Conservation (phyloP, 73 alveolate genomes). For the Paramecium sexaurelia region DNA sequence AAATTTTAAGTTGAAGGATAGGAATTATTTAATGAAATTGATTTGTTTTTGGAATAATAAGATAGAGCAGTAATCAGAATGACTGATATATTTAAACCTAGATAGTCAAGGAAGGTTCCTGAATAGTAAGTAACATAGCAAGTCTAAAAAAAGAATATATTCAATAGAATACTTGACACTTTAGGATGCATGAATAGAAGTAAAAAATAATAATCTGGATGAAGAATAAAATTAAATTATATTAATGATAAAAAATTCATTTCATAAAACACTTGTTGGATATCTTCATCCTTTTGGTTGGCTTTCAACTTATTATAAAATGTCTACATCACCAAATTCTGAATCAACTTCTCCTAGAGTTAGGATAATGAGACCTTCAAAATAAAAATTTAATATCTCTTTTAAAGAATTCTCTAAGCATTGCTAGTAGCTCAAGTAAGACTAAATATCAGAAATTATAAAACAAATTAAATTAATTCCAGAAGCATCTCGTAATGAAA, state of each 20-base stretch:
- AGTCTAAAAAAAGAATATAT: neutral
- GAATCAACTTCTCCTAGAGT: neutral
- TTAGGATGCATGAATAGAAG: neutral
- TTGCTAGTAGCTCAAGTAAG: neutral
- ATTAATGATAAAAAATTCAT: conserved; percentile 19
- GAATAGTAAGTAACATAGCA: neutral
- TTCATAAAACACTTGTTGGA: neutral
- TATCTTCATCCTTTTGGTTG: neutral
- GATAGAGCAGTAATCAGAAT: neutral
- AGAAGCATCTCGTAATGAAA: neutral
- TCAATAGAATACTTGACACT: neutral
- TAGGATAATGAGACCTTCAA: neutral
- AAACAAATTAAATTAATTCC: neutral
- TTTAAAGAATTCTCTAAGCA: neutral
- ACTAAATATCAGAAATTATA: neutral
- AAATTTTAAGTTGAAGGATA: neutral
- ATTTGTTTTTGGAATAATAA: neutral
- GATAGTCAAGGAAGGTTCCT: neutral
- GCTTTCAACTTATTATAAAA: neutral
- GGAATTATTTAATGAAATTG: neutral
- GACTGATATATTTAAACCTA: neutral
- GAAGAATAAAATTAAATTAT: neutral
- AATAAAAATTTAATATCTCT: neutral
- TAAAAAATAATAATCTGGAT: neutral
- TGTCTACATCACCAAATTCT: neutral